Evolutionary conservation across 768 basidiomycete species (phyloP).

Genomic region (Albatrellus ellisii): DNA sequence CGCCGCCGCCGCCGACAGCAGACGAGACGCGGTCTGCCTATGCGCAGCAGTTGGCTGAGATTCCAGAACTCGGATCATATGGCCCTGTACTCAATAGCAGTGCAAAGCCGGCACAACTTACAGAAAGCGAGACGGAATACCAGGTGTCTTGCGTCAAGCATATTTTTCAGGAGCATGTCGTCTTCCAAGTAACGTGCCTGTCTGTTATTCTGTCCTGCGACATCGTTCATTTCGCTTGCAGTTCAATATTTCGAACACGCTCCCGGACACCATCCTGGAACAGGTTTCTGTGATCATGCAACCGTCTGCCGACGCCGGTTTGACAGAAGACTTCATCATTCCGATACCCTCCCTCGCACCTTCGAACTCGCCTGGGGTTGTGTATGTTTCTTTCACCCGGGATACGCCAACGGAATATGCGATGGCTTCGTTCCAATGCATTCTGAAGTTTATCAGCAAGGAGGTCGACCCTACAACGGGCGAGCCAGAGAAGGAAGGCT

Average conservation of each 20-base stretch:
- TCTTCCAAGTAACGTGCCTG: constrained; percentile 70
- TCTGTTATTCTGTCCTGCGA: background rate
- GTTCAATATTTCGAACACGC: constrained; percentile 97
- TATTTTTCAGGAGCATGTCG: constrained; percentile 87
- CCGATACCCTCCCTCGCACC: constrained; percentile 59
- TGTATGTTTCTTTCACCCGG: constrained; percentile 92
- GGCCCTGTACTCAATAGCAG: constrained; percentile 85
- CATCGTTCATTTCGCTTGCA: constrained; percentile 21
- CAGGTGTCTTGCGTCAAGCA: constrained; percentile 96
- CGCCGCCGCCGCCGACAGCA: constrained; percentile 66
- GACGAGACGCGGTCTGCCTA: constrained; percentile 86
- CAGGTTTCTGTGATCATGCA: constrained; percentile 91
- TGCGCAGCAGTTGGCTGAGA: constrained; percentile 69
- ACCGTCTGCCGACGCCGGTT: constrained; percentile 53
- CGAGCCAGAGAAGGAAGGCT: constrained; percentile 96
- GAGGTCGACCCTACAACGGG: constrained; percentile 94
- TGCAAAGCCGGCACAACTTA: constrained; percentile 64
- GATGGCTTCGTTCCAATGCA: constrained; percentile 77
- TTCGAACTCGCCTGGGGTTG: constrained; percentile 63
- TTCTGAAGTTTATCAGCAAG: constrained; percentile 91
- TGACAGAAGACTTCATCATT: constrained; percentile 94
- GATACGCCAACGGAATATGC: constrained; percentile 65
- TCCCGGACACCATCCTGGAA: constrained; percentile 91
- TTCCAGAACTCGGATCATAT: constrained; percentile 77
- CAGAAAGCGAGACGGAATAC: constrained; percentile 96